Evolutionary conservation across 2,329 filamentous ascomycete genomes (phyloP).

Genomic region (Phoma sp.): DNA sequence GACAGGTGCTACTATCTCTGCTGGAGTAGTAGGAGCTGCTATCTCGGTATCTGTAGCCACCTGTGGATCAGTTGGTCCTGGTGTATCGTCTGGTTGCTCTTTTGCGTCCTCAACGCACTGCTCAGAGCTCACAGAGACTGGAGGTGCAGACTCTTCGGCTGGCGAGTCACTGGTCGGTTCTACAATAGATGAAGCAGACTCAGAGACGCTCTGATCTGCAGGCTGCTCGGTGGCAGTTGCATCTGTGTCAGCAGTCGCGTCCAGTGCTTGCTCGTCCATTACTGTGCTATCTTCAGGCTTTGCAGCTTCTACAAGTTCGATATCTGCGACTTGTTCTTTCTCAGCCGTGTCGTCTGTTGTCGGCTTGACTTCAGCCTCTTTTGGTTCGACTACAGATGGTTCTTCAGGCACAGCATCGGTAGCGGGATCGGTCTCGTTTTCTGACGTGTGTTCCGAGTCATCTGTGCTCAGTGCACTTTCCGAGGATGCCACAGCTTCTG

Average conservation of each 20-base stretch:
- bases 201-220: neutral
- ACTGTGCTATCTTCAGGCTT: neutral
- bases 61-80: neutral
- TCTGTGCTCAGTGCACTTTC: neutral
- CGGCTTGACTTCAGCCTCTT: neutral
- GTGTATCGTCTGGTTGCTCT: neutral
- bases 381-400: neutral
- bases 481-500: neutral
- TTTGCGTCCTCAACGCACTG: neutral
- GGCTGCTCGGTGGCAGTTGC: neutral
- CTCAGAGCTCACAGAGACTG: neutral
- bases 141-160: neutral
- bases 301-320: neutral
- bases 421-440: neutral
- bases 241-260: neutral
- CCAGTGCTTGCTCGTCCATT: neutral
- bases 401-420: neutral
- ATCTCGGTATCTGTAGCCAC: neutral
- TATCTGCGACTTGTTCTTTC: neutral
- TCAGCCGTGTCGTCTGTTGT: neutral
- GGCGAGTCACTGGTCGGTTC: neutral
- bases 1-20: neutral
- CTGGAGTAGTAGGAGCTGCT: neutral
- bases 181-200: neutral
- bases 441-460: neutral